phyloP scores from a whole-genome alignment of 352 stramenopile genomes.

The Phytophthora macrochlamydospora region DNA sequence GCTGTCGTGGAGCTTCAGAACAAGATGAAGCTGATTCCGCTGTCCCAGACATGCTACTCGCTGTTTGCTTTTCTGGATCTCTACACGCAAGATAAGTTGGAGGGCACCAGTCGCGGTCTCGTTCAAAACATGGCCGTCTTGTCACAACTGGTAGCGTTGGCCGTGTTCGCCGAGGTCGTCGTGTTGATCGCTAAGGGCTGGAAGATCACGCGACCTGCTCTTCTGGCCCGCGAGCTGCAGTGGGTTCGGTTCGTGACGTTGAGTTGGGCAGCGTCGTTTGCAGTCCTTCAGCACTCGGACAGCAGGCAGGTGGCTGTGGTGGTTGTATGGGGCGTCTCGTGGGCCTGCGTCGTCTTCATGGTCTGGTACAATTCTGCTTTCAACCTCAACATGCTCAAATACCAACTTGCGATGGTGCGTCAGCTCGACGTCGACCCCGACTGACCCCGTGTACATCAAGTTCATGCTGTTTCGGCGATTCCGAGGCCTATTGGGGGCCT shows the following conservation, averaged over 20 bases:
- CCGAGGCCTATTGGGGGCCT: conserved; percentile 47
- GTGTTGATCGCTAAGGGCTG: conserved; percentile 72
- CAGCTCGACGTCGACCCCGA: conserved; percentile 48
- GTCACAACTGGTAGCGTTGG: conserved; percentile 47
- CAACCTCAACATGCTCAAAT: conserved; percentile 76
- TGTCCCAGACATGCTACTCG: conserved; percentile 40
- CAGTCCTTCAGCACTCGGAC: conserved; percentile 45
- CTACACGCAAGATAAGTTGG: conserved; percentile 34
- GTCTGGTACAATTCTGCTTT: conserved; percentile 75
- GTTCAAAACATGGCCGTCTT: conserved; percentile 44
- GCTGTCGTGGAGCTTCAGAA: conserved; percentile 55
- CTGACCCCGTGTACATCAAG: conserved; percentile 68
- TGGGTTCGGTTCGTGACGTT: conserved; percentile 66
- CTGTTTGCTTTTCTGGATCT: conserved; percentile 35
- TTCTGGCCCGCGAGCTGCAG: conserved; percentile 50
- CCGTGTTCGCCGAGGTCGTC: conserved; percentile 51
- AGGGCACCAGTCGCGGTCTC: conserved; percentile 42
- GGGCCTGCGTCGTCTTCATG: conserved; percentile 63
- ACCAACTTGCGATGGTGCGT: conserved; percentile 65
- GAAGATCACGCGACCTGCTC: conserved; percentile 64
- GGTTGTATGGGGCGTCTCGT: conserved; percentile 59
- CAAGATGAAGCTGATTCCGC: conserved; percentile 59
- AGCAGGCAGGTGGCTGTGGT: conserved; percentile 53
- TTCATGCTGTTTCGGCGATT: conserved; percentile 68
- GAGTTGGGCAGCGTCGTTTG: conserved; percentile 51